phyloP scores from a whole-genome alignment of 371 early-diverging fungal genomes.

The Furculomyces boomerangus region DNA sequence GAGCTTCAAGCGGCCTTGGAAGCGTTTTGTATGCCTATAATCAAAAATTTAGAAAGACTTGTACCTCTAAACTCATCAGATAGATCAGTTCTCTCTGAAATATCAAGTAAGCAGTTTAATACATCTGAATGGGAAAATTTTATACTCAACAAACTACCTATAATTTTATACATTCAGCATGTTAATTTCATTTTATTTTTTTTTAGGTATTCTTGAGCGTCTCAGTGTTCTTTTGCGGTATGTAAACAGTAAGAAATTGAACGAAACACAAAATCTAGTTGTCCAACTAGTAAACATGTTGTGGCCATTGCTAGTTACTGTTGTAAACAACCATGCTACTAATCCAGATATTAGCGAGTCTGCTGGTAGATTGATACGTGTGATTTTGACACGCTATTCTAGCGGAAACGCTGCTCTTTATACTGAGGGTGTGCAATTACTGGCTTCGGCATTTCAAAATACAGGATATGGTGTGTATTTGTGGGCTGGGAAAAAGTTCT shows the following conservation, averaged over 20 bases:
- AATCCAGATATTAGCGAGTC: constrained; percentile 36
- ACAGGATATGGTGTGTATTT: constrained; percentile 49
- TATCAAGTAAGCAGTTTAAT: constrained; percentile 12
- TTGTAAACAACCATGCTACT: constrained; percentile 30
- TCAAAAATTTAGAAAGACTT: constrained; percentile 37
- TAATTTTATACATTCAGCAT: neutral
- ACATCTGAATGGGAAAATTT: neutral
- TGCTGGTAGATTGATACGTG: constrained; percentile 41
- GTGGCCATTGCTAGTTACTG: constrained; percentile 49
- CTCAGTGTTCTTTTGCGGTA: constrained; percentile 15
- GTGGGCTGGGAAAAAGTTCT: constrained; percentile 43
- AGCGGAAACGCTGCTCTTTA: constrained; percentile 31
- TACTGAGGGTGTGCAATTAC: constrained; percentile 31
- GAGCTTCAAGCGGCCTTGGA: constrained; percentile 47
- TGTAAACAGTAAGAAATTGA: constrained; percentile 10
- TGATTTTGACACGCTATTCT: constrained; percentile 39
- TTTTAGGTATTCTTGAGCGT: neutral
- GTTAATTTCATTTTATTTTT: neutral
- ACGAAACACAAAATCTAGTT: constrained; percentile 7
- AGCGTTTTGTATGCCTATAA: constrained; percentile 66
- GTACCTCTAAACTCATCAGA: constrained; percentile 8
- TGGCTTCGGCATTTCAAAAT: constrained; percentile 37
- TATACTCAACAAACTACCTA: neutral
- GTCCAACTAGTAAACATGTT: constrained; percentile 49
- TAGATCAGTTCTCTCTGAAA: constrained; percentile 8